phyloP scores from a whole-genome alignment of 768 basidiomycete species.

The Rickenella mellea region DNA sequence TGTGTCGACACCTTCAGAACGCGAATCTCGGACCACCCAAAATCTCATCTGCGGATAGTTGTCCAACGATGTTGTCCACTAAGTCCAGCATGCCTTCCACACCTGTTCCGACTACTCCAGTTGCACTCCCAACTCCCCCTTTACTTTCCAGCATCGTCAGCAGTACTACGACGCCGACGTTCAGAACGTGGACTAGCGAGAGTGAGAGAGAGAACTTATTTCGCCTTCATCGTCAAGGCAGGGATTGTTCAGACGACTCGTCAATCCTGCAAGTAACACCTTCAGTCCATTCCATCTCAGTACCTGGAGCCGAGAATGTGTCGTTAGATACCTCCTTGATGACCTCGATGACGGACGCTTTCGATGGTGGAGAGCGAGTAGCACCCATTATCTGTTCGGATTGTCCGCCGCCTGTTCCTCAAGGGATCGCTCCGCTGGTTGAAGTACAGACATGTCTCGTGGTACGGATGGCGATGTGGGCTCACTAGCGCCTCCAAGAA shows the following conservation, averaged over 20 bases:
- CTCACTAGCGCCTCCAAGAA: conserved; percentile 34
- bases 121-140: not conserved
- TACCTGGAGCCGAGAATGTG: conserved; percentile 51
- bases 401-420: conserved; percentile 18
- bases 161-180: not conserved
- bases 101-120: not conserved
- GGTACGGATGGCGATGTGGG: conserved; percentile 10
- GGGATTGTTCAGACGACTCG: conserved; percentile 8
- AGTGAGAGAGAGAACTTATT: too few species aligned
- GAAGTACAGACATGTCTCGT: conserved; percentile 29
- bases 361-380: conserved; percentile 16
- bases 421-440: conserved; percentile 36
- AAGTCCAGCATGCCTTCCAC: not conserved
- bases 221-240: not conserved
- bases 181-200: too few species aligned
- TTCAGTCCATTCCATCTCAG: conserved; percentile 25
- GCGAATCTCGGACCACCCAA: not conserved
- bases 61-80: not conserved
- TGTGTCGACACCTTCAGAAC: not conserved
- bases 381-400: conserved; percentile 18
- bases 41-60: not conserved
- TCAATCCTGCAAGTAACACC: conserved; percentile 23
- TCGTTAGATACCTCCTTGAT: conserved; percentile 73
- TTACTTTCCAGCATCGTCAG: not conserved
- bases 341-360: conserved; percentile 26